phyloP scores from a whole-genome alignment of 371 early-diverging fungal genomes.

The Saksenaea oblongispora region DNA sequence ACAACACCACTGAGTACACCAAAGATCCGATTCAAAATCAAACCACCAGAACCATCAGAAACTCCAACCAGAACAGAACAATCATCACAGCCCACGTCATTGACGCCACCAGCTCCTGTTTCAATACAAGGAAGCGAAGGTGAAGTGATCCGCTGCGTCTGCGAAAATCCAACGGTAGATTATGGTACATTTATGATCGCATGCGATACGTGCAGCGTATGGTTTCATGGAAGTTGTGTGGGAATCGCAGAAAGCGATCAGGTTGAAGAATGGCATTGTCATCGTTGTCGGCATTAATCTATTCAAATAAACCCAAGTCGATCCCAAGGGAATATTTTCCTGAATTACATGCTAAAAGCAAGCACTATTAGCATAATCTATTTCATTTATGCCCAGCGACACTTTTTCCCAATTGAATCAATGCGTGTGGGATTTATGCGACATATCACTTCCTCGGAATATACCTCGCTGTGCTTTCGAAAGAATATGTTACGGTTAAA shows the following conservation, averaged over 20 bases:
- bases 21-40: constrained; percentile 47
- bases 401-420: too few species aligned
- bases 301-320: constrained; percentile 8
- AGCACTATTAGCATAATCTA: too few species aligned
- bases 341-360: too few species aligned
- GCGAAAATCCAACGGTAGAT: constrained; percentile 65
- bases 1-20: constrained; percentile 32
- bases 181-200: constrained; percentile 81
- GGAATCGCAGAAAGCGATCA: constrained; percentile 56
- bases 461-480: too few species aligned
- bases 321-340: too few species aligned
- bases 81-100: not conserved
- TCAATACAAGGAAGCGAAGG: not conserved
- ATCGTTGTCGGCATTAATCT: constrained; percentile 17
- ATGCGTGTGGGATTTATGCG: not conserved
- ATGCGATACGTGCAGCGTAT: constrained; percentile 72
- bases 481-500: too few species aligned
- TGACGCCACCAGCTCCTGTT: not conserved
- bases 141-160: constrained; percentile 70
- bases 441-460: not conserved
- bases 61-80: not conserved
- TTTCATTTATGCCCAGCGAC: too few species aligned
- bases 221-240: constrained; percentile 81
- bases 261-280: constrained; percentile 49
- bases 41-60: constrained; percentile 32